Conservation (phyloP, 2,329 filamentous ascomycete species). For the Talaromyces amestolkiae region DNA sequence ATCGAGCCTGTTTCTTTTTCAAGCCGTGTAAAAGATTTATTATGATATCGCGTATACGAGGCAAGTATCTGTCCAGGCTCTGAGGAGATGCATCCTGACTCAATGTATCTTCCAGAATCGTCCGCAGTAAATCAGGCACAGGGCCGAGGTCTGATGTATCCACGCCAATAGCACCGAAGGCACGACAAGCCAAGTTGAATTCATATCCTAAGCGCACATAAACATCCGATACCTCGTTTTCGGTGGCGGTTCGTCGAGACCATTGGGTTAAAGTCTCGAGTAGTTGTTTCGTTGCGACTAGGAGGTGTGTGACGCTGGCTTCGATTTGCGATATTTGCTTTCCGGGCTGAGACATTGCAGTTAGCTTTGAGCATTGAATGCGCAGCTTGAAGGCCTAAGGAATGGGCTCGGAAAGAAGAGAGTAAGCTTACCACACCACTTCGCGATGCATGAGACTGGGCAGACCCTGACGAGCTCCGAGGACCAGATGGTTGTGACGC, state of each 20-base stretch:
- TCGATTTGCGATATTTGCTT: constrained; percentile 92
- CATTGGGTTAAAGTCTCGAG: constrained; percentile 96
- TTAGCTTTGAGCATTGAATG: background rate
- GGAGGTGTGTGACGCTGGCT: constrained; percentile 95
- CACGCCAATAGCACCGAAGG: constrained; percentile 94
- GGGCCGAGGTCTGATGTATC: constrained; percentile 92
- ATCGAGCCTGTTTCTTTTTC: constrained; percentile 92
- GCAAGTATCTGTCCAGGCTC: constrained; percentile 89
- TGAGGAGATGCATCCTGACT: constrained; percentile 94
- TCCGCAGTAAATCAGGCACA: constrained; percentile 84
- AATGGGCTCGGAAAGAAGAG: background rate
- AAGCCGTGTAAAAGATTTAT: constrained; percentile 94
- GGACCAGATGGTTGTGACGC: constrained; percentile 61
- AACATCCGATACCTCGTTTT: constrained; percentile 94
- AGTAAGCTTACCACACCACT: constrained; percentile 57
- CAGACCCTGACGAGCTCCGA: constrained; percentile 65
- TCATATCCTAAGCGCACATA: constrained; percentile 97
- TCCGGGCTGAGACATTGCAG: constrained; percentile 52
- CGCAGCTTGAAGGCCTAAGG: background rate
- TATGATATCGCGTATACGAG: constrained; percentile 94
- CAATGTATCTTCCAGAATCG: constrained; percentile 90
- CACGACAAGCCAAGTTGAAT: constrained; percentile 97
- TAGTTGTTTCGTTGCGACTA: constrained; percentile 96
- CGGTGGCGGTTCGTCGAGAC: constrained; percentile 88
- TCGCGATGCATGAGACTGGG: constrained; percentile 57